phyloP scores from a whole-genome alignment of 805 yeast genomes.

The Ogataea sp. region DNA sequence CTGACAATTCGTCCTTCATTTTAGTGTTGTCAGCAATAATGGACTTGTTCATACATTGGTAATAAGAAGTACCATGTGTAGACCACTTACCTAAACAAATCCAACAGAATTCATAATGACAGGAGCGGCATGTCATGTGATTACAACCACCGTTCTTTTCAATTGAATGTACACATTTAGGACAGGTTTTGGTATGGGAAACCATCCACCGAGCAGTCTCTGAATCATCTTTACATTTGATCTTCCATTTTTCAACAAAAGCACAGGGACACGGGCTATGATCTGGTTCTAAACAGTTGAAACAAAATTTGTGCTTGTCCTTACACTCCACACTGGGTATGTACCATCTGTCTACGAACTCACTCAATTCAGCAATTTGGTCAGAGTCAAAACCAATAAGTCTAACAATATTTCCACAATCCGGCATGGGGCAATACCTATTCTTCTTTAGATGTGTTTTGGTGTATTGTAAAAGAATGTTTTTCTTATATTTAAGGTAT shows the following conservation, averaged over 20 bases:
- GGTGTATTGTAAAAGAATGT: slow-evolving; percentile 42
- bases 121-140: slow-evolving; percentile 85
- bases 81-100: slow-evolving; percentile 76
- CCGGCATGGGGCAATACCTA: slow-evolving; percentile 83
- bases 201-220: slow-evolving; percentile 85
- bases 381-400: slow-evolving; percentile 24
- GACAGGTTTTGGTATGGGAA: slow-evolving; percentile 80
- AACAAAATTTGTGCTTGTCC: slow-evolving; percentile 68
- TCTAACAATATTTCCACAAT: slow-evolving; percentile 55
- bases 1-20: slow-evolving; percentile 26
- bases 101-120: slow-evolving; percentile 87
- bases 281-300: slow-evolving; percentile 61
- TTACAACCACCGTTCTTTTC: slow-evolving; percentile 97
- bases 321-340: slow-evolving; percentile 68
- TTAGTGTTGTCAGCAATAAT: slow-evolving; percentile 18
- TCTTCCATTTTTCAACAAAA: slow-evolving; percentile 62
- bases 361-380: slow-evolving; percentile 18
- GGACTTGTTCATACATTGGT: slow-evolving; percentile 38
- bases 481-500: slow-evolving; percentile 31
- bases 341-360: slow-evolving; percentile 14
- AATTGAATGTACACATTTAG: slow-evolving; percentile 68
- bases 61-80: slow-evolving; percentile 54
- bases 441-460: slow-evolving; percentile 37
- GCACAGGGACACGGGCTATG: slow-evolving; percentile 84
- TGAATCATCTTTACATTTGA: slow-evolving; percentile 76